These are phyloP conservation scores for Phytophthora agathidicida DNA, from an alignment of 352 stramenopile species.

Conservation along the genomic window DNA sequence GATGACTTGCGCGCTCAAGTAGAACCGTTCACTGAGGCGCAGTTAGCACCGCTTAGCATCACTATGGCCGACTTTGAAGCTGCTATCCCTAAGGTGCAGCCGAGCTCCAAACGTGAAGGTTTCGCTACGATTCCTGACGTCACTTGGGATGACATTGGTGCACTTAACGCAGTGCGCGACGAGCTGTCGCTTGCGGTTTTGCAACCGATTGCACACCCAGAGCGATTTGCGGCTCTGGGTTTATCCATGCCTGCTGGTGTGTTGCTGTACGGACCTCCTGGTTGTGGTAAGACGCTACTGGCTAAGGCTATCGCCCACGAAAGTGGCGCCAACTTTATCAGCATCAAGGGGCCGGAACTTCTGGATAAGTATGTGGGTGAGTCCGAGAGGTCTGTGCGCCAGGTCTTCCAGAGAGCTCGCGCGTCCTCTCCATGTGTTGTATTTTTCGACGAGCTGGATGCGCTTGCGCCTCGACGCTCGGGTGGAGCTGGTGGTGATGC, in stretches of 20 bases:
- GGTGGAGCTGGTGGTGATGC: conserved; percentile 57
- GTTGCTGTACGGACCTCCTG: conserved; percentile 97
- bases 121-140: conserved; percentile 99
- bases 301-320: conserved; percentile 99
- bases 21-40: conserved; percentile 87
- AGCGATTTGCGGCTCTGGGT: conserved; percentile 94
- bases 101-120: conserved; percentile 97
- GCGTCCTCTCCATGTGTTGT: conserved; percentile 99
- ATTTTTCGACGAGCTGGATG: conserved; percentile 99
- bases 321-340: conserved; percentile 99
- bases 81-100: conserved; percentile 97
- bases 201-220: conserved; percentile 97
- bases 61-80: conserved; percentile 97
- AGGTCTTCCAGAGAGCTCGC: conserved; percentile 98
- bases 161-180: conserved; percentile 91
- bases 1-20: conserved; percentile 71
- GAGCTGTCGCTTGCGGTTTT: conserved; percentile 97
- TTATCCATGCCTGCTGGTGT: conserved; percentile 97
- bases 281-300: conserved; percentile 99
- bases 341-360: conserved; percentile 98
- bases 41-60: conserved; percentile 94
- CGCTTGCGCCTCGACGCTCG: conserved; percentile 94
- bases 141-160: conserved; percentile 98
- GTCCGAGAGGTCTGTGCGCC: conserved; percentile 94
- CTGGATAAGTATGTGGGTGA: conserved; percentile 99